Evolutionary conservation across 768 basidiomycete genomes (phyloP), one percentile per base, ranked within the genome.

Genomic region (Trametes coccinea): DNA sequence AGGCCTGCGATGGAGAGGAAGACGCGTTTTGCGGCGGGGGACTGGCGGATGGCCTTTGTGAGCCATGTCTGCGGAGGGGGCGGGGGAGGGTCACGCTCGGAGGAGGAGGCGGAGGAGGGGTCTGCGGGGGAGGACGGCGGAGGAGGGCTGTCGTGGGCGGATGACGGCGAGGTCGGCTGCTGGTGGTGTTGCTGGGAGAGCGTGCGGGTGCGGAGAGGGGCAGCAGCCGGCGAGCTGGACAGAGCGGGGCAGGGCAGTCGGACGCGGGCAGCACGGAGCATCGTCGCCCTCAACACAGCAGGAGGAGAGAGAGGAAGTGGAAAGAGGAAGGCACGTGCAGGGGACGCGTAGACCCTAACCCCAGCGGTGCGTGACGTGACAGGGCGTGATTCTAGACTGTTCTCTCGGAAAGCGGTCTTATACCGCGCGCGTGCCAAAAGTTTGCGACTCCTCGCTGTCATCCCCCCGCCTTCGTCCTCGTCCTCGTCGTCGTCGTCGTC

Each of bases 11-110:
- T n/a, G 0, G 70, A 71, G 11, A 84, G 60, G 67, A 89, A 84
- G 22, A 79, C 59, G 31, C 72, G 73, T 66, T 75, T 77, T 1
- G 82, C 75, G 17, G 70, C 61, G 0, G 85, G 84, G 13, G 82
- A 85, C 17, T 76, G 67, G 65, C 81, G 77, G 53, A 88, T 77
- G 67, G 77, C 74, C 29, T 74, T 76, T 13, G 87, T 84, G 47
- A 89, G 73, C 87, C 87, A 88, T 63, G 69, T 60, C 47, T 63
- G 59, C 41, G 47, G 57, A 16, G 62, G 53, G 17, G 48, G 45
- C n/a, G 58, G 54, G 4, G 50, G 62, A 2, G 8, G 54, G 7
- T 50, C 43, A 41, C 27, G 11, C 34, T 14, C 9, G 33, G 51
- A 27, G 22, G 62, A 10, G 33, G 53, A 37, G 10, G 50, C 7